Percentiles rank a stretch among this genome's conserved stretches.
phyloP scores from a whole-genome alignment of 2,329 filamentous ascomycete genomes.

The Trichophaea hybrida region DNA sequence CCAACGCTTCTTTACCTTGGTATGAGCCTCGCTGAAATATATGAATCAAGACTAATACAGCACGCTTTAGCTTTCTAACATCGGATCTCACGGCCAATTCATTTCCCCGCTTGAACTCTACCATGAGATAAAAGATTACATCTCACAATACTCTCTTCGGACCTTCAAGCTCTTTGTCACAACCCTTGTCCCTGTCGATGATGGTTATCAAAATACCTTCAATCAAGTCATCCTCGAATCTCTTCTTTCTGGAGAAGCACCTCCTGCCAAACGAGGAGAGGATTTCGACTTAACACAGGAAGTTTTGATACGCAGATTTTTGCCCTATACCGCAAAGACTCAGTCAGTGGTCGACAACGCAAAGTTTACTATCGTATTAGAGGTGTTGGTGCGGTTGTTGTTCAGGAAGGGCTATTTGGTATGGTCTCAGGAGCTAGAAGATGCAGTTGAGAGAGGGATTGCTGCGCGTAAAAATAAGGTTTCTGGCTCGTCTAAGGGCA shows the following conservation, averaged over 20 bases:
- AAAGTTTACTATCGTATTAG: conserved; percentile 54
- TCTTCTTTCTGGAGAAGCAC: conserved; percentile 33
- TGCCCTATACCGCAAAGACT: conserved; percentile 50
- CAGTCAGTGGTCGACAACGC: conserved; percentile 52
- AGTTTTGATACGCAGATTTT: conserved; percentile 45
- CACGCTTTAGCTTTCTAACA: conserved; percentile 29
- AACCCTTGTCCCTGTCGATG: conserved; percentile 30
- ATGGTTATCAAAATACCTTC: conserved; percentile 33
- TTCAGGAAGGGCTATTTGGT: conserved; percentile 24
- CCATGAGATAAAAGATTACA: conserved; percentile 42
- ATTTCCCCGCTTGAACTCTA: conserved; percentile 44
- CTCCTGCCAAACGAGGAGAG: conserved; percentile 31
- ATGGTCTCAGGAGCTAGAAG: conserved; percentile 31
- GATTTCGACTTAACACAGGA: conserved; percentile 36
- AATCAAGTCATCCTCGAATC: conserved; percentile 40
- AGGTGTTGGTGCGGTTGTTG: conserved; percentile 47
- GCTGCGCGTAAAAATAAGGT: conserved; percentile 36
- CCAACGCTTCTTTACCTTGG: conserved; percentile 47
- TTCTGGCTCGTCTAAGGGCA: conserved; percentile 35
- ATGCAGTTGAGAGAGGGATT: conserved; percentile 41
- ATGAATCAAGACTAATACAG: neutral
- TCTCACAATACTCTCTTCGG: conserved; percentile 45
- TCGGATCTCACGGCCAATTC: conserved; percentile 35
- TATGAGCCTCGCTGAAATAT: conserved; percentile 27
- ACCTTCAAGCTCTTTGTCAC: conserved; percentile 44